A percentile compares a stretch with the other conserved stretches of the same genome.
Conservation (phyloP, 768 basidiomycete genomes). For the Pisolithus marmoratus region DNA sequence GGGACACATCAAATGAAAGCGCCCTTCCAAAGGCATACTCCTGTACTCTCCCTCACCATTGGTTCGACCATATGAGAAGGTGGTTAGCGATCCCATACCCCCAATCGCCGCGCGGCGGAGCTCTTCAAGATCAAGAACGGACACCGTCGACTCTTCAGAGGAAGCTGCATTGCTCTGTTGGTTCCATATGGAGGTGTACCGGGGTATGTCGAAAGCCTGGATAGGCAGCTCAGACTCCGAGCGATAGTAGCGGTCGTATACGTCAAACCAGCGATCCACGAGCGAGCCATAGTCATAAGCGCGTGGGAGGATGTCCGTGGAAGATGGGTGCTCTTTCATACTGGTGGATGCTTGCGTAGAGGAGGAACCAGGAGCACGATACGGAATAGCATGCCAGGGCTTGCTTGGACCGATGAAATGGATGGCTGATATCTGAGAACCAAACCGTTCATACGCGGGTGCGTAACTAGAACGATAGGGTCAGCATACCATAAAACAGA, state of each 20-base stretch:
- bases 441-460: slow-evolving; percentile 93
- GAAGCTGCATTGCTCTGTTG: slow-evolving; percentile 16
- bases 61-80: slow-evolving; percentile 4
- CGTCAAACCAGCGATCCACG: slow-evolving; percentile 84
- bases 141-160: slow-evolving; percentile 5
- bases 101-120: slow-evolving; percentile 29
- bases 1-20: slow-evolving; percentile 77
- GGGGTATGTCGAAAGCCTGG: slow-evolving; percentile 54
- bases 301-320: slow-evolving; percentile 27
- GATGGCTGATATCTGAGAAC: slow-evolving; percentile 76
- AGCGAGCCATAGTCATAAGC: slow-evolving; percentile 77
- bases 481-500: slow-evolving; percentile 23
- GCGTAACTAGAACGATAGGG: slow-evolving; percentile 62
- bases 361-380: slow-evolving; percentile 56
- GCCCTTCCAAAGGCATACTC: slow-evolving; percentile 80
- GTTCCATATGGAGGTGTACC: slow-evolving; percentile 77
- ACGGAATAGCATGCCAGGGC: slow-evolving; percentile 80
- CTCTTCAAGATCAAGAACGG: slow-evolving; percentile 38
- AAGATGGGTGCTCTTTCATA: slow-evolving; percentile 22
- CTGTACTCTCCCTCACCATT: slow-evolving; percentile 66
- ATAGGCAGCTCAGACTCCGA: slow-evolving; percentile 40
- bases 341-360: slow-evolving; percentile 21
- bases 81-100: slow-evolving; percentile 18
- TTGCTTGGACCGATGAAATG: slow-evolving; percentile 97
- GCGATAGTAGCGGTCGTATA: slow-evolving; percentile 87